These are phyloP conservation scores for Eucalyptus brandiana DNA, from an alignment of 345 rosid genomes.

Conservation along the genomic window DNA sequence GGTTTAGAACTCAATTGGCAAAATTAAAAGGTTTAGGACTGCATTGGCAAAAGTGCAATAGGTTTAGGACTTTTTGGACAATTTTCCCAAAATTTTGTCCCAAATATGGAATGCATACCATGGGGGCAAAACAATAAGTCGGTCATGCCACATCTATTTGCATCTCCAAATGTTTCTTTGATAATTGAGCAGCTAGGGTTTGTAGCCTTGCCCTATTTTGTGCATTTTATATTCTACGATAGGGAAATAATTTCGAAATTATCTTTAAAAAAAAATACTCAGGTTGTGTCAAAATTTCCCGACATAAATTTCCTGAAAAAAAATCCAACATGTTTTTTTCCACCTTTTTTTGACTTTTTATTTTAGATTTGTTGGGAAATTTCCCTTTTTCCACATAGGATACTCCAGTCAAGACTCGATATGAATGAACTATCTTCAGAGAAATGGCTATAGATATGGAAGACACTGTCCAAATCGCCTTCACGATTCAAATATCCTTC, in stretches of 20 bases:
- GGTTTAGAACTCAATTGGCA: no score
- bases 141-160: background rate
- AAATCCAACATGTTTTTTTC: background rate
- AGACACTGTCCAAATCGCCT: background rate
- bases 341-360: background rate
- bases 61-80: no score
- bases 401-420: background rate
- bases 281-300: no score
- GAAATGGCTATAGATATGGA: background rate
- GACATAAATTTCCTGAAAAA: background rate
- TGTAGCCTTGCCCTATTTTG: background rate
- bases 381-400: background rate
- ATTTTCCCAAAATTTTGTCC: background rate
- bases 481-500: background rate
- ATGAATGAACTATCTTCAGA: rapidly evolving
- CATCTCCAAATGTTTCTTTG: background rate
- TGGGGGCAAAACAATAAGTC: background rate
- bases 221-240: background rate
- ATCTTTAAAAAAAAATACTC: background rate
- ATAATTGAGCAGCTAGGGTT: background rate
- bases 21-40: no score
- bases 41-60: no score
- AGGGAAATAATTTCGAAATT: no score
- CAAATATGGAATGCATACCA: background rate
- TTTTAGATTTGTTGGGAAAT: background rate